Evolutionary conservation across 192 early-diverging fungal species (phyloP), one percentile per base, ranked within the genome.

Genomic region (Lobosporangium transversale): DNA sequence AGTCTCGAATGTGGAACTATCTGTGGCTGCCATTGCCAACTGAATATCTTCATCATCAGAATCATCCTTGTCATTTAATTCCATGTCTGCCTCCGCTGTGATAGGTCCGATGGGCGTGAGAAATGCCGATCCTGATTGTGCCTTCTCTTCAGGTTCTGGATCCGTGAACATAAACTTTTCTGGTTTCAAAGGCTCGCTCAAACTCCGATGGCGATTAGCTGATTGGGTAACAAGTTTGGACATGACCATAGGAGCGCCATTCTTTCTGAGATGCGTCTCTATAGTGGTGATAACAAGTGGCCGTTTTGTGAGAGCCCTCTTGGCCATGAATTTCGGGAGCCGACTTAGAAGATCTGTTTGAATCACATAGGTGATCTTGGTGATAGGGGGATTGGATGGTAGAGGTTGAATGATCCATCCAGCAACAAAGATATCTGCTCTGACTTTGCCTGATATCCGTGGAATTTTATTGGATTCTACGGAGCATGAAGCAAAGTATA

Each of bases 381-480:
- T 88, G 27, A 82, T 66, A 12, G 74, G 82, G 1, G 83, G 81
- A 40, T 80, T 68, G 12, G 66, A 66, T 31, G 78, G 62, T 11
- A 86, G 18, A 21, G 86, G 86, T 45, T 88, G 81, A 23, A 88
- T 60, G 37, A 88, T 81, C 86, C 86, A 88, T 21, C 86, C 86
- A 57, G 82, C 83, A 15, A 88, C 63, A 70, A 79, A 56, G 29
- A 87, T 66, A 8, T 76, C 48, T 11, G 75, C 60, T 44, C 86
- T 63, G 26, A 69, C 76, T 70, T 79, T 85, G 37, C 81, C 79
- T 24, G 70, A 49, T 24, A 79, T 73, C 8, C 61, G 70, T 2
- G 86, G 86, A 32, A 84, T 65, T 53, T 82, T 79, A n/a, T 54
- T 56, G 5, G 80, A 80, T 14, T 87, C 79, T 21, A 85, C 75